Base-by-base conservation (phyloP, 306 rosid species). In the Prunus campanulata region DNA sequence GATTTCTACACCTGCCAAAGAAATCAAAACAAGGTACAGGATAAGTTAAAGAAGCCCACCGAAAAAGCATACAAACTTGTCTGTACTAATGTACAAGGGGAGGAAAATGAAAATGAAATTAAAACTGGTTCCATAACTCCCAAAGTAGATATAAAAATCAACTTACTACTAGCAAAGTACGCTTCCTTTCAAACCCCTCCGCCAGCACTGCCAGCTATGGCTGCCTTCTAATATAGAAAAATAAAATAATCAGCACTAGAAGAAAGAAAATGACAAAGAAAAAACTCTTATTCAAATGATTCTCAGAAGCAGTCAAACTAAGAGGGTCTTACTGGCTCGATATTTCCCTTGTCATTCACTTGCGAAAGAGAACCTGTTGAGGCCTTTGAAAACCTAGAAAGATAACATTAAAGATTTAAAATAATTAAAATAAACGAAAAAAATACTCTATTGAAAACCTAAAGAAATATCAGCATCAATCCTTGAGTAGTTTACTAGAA, bases 161-260 rank as follows among this genome's bases (percentile, higher is more conserved):
- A 66, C 96, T 86, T 87, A 95, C 86, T 81, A 79, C 27, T 78
- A 46, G 70, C 51, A n/a, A 82, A 54, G 32, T 81, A 71, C 39
- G 70, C 76, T 62, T 79, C 57, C 48, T 61, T 59, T 90, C 90
- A 95, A 60, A 82, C 83, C n/a, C 80, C 94, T 65, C 89, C 91
- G 56, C 90, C 98, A 77, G 89, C 86, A 52, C 85, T 82, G 59
- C 97, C 91, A 6, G 90, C 85, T 66, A 89, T 76, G 54, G 88
- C 93, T 14, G 84, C 90, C 74, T 85, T 79, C 91, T 83, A 79
- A 72, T 83, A 61, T 52, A 68, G 46, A 79, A 72, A 57, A 76
- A 44, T 47, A 50, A 44, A 83, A 60, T 24, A 42, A 82, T 79
- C 75, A 81, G 79, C 77, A 83, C 13, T 57, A 42, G 22, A 77